These are phyloP conservation scores for Achlya hypogyna DNA, from an alignment of 352 stramenopile species.

Conservation along the genomic window DNA sequence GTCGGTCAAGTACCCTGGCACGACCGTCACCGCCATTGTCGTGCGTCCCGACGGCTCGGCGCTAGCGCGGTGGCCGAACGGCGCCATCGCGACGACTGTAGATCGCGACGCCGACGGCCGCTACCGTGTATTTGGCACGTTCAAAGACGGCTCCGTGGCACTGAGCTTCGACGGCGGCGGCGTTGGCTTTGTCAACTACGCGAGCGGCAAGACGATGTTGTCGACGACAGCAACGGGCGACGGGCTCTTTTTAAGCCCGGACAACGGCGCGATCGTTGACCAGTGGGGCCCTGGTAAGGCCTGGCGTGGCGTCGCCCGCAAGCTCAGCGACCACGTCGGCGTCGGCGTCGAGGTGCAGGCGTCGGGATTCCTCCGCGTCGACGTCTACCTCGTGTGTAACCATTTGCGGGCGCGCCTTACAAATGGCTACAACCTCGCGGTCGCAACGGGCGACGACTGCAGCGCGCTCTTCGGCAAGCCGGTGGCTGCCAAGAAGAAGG, in stretches of 20 bases:
- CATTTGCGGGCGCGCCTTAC: not conserved
- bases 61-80: conserved; percentile 54
- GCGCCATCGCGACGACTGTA: conserved; percentile 52
- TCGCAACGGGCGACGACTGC: not conserved
- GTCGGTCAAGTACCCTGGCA: conserved; percentile 36
- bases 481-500: not conserved
- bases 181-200: conserved; percentile 73
- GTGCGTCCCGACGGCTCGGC: conserved; percentile 53
- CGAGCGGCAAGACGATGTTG: conserved; percentile 58
- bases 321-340: conserved; percentile 12
- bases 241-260: conserved; percentile 43
- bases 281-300: conserved; percentile 27
- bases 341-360: not conserved
- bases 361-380: not conserved
- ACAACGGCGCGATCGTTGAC: conserved; percentile 35
- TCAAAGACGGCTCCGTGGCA: conserved; percentile 54
- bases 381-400: conserved; percentile 10
- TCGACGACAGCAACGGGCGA: conserved; percentile 58
- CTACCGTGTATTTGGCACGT: conserved; percentile 58
- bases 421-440: conserved; percentile 10
- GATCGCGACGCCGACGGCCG: conserved; percentile 42
- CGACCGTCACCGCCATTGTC: conserved; percentile 38
- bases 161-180: conserved; percentile 55
- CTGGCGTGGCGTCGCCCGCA: not conserved
- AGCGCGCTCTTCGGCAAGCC: conserved; percentile 7